These are phyloP conservation scores for Dactylellina leptospora DNA, from an alignment of 2,329 filamentous ascomycete genomes.

Conservation along the genomic window DNA sequence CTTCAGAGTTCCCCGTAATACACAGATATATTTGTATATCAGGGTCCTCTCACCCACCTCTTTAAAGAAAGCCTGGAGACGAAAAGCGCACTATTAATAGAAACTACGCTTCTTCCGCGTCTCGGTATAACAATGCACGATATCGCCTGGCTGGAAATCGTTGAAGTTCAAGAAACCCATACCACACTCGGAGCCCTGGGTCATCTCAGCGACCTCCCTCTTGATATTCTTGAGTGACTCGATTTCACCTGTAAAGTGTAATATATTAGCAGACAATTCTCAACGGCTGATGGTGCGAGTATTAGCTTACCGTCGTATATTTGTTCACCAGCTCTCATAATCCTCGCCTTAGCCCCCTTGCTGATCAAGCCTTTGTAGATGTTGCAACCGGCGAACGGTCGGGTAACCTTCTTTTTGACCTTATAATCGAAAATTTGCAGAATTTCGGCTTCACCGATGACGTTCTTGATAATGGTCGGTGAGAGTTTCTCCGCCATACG, in stretches of 20 bases:
- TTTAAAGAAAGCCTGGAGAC: no score
- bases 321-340: constrained; percentile 71
- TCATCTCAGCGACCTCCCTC: constrained; percentile 88
- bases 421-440: constrained; percentile 85
- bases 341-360: constrained; percentile 72
- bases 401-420: constrained; percentile 73
- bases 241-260: constrained; percentile 70
- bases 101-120: constrained; percentile 72
- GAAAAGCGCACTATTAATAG: background rate
- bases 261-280: constrained; percentile 53
- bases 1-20: background rate
- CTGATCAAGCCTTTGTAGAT: constrained; percentile 81
- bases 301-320: constrained; percentile 79
- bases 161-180: constrained; percentile 83
- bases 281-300: no score
- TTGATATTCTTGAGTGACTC: constrained; percentile 88
- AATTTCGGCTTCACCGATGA: constrained; percentile 88
- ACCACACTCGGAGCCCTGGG: constrained; percentile 92
- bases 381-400: constrained; percentile 85
- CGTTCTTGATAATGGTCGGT: constrained; percentile 72
- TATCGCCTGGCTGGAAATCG: constrained; percentile 80
- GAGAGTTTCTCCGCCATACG: constrained; percentile 75
- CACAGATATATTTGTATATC: no score
- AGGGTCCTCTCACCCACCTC: no score
- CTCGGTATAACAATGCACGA: constrained; percentile 87